These are phyloP conservation scores for Circinella minor DNA, from an alignment of 371 early-diverging fungal genomes.

Conservation along the genomic window DNA sequence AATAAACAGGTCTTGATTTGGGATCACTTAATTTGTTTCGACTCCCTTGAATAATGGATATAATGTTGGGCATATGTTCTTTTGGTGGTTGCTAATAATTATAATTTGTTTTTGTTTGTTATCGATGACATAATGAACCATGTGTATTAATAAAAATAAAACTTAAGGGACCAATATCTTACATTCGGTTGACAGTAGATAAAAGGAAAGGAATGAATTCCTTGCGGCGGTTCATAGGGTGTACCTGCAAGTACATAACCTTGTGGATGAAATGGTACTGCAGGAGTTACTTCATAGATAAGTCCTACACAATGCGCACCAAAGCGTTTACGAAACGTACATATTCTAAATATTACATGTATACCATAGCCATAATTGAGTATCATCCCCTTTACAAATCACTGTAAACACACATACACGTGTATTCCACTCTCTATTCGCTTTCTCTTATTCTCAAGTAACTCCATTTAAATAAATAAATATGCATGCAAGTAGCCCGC, in stretches of 20 bases:
- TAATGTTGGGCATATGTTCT: slow-evolving; percentile 66
- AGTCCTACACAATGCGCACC: slow-evolving; percentile 61
- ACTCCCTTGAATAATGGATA: slow-evolving; percentile 67
- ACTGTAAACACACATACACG: neutral
- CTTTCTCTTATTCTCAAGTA: no score
- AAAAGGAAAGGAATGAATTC: slow-evolving; percentile 70
- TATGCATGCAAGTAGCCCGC: no score
- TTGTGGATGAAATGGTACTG: slow-evolving; percentile 54
- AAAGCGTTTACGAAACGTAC: slow-evolving; percentile 55
- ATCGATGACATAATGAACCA: neutral
- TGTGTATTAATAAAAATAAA: no score
- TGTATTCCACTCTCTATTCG: no score
- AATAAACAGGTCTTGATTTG: slow-evolving; percentile 46
- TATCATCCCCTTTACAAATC: neutral
- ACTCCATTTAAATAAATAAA: no score
- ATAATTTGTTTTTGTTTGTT: neutral
- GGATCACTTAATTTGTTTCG: slow-evolving; percentile 49
- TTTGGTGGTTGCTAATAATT: slow-evolving; percentile 53
- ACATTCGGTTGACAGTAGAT: slow-evolving; percentile 70
- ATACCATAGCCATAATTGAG: neutral
- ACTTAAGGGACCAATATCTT: slow-evolving; percentile 8
- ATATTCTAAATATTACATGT: slow-evolving; percentile 45
- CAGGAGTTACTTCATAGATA: slow-evolving; percentile 58
- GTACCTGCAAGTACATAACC: slow-evolving; percentile 59
- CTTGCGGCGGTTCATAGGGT: slow-evolving; percentile 65